Evolutionary conservation across 1,284 basidiomycete genomes (phyloP), one percentile per base, ranked within the genome.

Genomic region (Heimioporus retisporus): DNA sequence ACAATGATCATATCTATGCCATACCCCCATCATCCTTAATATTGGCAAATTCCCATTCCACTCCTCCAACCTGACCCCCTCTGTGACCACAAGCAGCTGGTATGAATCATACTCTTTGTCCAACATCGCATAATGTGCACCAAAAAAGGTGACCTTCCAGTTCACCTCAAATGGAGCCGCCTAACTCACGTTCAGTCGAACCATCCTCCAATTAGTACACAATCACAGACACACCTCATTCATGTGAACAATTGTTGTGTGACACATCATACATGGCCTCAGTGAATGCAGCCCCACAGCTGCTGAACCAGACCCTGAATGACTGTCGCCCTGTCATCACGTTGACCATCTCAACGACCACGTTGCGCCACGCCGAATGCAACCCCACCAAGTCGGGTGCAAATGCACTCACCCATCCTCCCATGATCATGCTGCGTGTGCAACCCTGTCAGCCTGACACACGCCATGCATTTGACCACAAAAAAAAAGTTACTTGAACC

Each of bases 101-200:
- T 28, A 28, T 28, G 5, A 28, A 28, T 28, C 28, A 28, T 28
- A 28, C 28, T 28, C 28, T 28, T 28, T 28, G 28, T 28, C 28
- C 28, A 28, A 28, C 28, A 28, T 28, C 28, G 5, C 28, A 28
- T 28, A 28, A 28, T 28, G 28, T 28, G 28, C 28, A 28, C 28
- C 28, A 28, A 28, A 28, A 28, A 28, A 86, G 0, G 81, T 76
- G 7, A 75, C 21, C 21, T 46, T 46, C 44, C 44, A 46, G 21
- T 66, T 69, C 5, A 73, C 60, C 66, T 86, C 75, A 51, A 81
- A 82, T 21, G 80, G 68, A 1, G 81, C 82, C 6, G 80, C 84
- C 85, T 57, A 46, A 11, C 44, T 7, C 44, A 35, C 35, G 6
- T 35, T 28, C 44, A 46, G 44, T 10, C 10, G 10, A 35, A 35